Conservation (phyloP, 306 rosid species). For the Corylus heterophylla region DNA sequence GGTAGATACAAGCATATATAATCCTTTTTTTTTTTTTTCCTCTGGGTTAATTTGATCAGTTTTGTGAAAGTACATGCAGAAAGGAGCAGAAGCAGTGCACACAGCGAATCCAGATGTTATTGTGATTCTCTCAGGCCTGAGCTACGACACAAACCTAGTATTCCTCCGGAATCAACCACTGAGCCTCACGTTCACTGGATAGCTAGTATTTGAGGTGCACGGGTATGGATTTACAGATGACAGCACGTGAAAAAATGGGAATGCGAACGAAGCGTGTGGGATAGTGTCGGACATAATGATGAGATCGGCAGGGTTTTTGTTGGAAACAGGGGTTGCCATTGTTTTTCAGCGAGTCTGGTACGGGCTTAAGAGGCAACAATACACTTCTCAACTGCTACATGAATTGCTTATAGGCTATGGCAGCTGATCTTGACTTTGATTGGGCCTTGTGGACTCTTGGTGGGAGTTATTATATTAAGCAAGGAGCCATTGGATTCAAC, state of each 20-base stretch:
- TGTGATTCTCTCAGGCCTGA: conserved; percentile 77
- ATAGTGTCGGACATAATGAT: conserved; percentile 42
- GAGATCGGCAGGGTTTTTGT: conserved; percentile 54
- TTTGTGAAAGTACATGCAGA: conserved; percentile 63
- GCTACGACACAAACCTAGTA: conserved; percentile 62
- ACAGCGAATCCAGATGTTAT: conserved; percentile 73
- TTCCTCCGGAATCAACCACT: conserved; percentile 49
- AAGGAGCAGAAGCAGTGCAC: conserved; percentile 94
- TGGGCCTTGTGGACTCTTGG: conserved; percentile 86
- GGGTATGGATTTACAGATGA: conserved; percentile 82
- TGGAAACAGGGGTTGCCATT: conserved; percentile 71
- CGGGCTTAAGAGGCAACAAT: conserved; percentile 70
- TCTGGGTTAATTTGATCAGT: too few species aligned
- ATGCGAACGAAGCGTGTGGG: conserved; percentile 85
- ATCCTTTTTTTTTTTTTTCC: too few species aligned
- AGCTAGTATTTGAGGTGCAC: conserved; percentile 72
- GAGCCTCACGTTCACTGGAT: conserved; percentile 51
- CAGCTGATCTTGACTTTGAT: conserved; percentile 78
- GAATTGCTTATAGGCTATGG: conserved; percentile 59
- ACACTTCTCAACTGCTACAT: conserved; percentile 73
- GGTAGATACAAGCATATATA: conserved; percentile 29
- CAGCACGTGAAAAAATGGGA: conserved; percentile 57
- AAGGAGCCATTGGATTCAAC: conserved; percentile 66
- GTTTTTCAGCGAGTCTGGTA: conserved; percentile 80
- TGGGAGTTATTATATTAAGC: conserved; percentile 75